Conservation (phyloP, 2,329 filamentous ascomycete species). For the Penicillium sp. region DNA sequence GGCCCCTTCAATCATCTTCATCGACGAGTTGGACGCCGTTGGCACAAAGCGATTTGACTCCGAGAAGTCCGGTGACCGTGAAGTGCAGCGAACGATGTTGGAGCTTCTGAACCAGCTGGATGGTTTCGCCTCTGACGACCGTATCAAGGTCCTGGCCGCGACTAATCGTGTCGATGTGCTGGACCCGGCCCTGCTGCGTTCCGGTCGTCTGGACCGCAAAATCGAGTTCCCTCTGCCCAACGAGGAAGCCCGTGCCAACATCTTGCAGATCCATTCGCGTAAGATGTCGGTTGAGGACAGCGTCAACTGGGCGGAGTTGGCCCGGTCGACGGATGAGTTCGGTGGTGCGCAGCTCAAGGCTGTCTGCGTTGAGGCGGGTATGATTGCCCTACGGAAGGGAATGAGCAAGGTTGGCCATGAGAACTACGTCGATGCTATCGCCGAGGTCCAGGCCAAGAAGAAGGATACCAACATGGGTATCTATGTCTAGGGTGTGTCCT, state of each 20-base stretch:
- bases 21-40: constrained; percentile 97
- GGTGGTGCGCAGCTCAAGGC: constrained; percentile 97
- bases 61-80: constrained; percentile 94
- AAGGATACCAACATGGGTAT: constrained; percentile 65
- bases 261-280: constrained; percentile 92
- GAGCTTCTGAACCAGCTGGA: constrained; percentile 98
- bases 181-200: constrained; percentile 85
- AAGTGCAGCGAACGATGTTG: constrained; percentile 98
- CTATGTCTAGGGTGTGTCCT: constrained; percentile 36
- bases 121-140: constrained; percentile 93
- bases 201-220: constrained; percentile 89
- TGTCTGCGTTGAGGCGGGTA: constrained; percentile 96
- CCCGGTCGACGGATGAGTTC: constrained; percentile 96
- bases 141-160: constrained; percentile 92
- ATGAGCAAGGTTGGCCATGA: constrained; percentile 97
- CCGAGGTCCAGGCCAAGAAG: constrained; percentile 87
- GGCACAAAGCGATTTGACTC: constrained; percentile 98
- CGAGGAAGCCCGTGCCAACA: constrained; percentile 94
- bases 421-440: constrained; percentile 97
- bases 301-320: constrained; percentile 95
- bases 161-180: constrained; percentile 94
- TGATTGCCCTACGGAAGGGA: constrained; percentile 93
- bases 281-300: constrained; percentile 96
- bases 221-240: constrained; percentile 98
- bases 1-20: constrained; percentile 98